Evolutionary conservation across 2,329 filamentous ascomycete genomes (phyloP).

Genomic region (Trichoderma gracile): DNA sequence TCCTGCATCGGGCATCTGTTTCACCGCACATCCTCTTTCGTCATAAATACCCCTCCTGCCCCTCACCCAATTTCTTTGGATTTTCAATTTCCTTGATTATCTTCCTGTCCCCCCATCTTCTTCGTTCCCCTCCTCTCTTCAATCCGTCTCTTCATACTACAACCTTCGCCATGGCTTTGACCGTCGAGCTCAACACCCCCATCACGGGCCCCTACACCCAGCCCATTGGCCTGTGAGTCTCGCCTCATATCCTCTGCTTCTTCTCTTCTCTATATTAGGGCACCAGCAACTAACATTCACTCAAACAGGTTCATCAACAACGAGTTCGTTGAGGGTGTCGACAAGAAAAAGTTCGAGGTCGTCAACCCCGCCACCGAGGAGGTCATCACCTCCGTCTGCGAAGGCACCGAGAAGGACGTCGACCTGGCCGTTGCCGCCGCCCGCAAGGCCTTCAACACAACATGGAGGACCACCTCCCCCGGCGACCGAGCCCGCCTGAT

Average conservation of each 20-base stretch:
- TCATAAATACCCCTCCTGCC: constrained; percentile 8
- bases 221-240: constrained; percentile 61
- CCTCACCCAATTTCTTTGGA: neutral
- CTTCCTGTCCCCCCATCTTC: neutral
- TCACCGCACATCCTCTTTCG: constrained; percentile 9
- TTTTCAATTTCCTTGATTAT: neutral
- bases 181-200: constrained; percentile 67
- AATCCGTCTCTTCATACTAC: too few relatives aligned
- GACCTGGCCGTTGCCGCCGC: constrained; percentile 80
- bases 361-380: constrained; percentile 86
- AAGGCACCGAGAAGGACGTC: constrained; percentile 85
- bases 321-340: constrained; percentile 75
- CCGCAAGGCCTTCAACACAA: constrained; percentile 78
- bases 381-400: constrained; percentile 77
- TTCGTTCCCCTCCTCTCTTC: neutral
- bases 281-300: neutral
- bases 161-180: constrained; percentile 47
- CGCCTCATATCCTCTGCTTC: too few relatives aligned
- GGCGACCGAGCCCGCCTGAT: constrained; percentile 69
- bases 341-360: constrained; percentile 89
- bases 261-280: neutral
- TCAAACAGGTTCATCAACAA: constrained; percentile 76
- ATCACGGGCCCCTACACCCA: constrained; percentile 60
- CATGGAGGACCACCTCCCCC: constrained; percentile 69
- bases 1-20: neutral